Evolutionary conservation across 352 stramenopile genomes (phyloP).

Genomic region (Paralagenidium karlingii): DNA sequence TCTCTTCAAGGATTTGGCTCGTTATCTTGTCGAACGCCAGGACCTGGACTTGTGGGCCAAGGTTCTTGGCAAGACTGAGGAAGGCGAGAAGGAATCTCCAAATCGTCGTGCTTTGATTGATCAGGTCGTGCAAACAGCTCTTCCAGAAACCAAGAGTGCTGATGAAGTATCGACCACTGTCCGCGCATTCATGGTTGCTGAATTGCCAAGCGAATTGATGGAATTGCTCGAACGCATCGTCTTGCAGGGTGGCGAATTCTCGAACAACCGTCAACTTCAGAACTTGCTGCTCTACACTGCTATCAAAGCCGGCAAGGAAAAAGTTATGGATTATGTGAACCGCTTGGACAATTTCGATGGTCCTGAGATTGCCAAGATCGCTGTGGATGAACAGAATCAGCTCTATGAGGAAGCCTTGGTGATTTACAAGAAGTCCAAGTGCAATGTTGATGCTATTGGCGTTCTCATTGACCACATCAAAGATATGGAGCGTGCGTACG

Average conservation of each 20-base stretch:
- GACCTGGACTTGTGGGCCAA: slow-evolving; percentile 98
- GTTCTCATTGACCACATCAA: slow-evolving; percentile 94
- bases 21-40: slow-evolving; percentile 98
- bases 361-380: slow-evolving; percentile 98
- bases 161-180: slow-evolving; percentile 99
- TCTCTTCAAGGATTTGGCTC: slow-evolving; percentile 98
- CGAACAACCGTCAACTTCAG: slow-evolving; percentile 99
- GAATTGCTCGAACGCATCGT: slow-evolving; percentile 99
- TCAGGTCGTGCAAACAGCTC: slow-evolving; percentile 98
- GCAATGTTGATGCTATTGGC: slow-evolving; percentile 91
- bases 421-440: slow-evolving; percentile 99
- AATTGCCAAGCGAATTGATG: slow-evolving; percentile 98
- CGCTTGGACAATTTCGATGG: slow-evolving; percentile 99
- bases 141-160: slow-evolving; percentile 97
- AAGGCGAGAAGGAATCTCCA: slow-evolving; percentile 85
- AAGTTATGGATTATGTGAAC: slow-evolving; percentile 99
- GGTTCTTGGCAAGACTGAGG: slow-evolving; percentile 87
- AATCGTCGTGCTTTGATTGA: slow-evolving; percentile 96
- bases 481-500: slow-evolving; percentile 96
- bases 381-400: slow-evolving; percentile 96
- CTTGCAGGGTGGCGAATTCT: slow-evolving; percentile 99
- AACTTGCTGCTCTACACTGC: slow-evolving; percentile 99
- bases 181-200: slow-evolving; percentile 99
- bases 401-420: slow-evolving; percentile 99
- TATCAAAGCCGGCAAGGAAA: slow-evolving; percentile 96